phyloP scores from a whole-genome alignment of 257 asterid species.

The Fraxinus americana region DNA sequence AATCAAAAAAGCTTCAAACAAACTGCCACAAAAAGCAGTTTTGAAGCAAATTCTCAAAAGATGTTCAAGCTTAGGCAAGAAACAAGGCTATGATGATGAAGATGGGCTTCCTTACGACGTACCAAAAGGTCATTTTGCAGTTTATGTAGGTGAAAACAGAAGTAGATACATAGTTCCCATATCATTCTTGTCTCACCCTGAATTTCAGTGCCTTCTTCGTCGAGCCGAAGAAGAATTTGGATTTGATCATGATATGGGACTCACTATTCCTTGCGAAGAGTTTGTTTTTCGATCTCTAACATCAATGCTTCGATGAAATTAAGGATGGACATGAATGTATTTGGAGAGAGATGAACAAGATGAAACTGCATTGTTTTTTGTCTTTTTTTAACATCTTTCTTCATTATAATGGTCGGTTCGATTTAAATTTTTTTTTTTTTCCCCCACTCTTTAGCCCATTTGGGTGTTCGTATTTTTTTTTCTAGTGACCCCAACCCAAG shows the following conservation, averaged over 20 bases:
- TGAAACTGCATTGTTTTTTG: slow-evolving; percentile 23
- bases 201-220: slow-evolving; percentile 47
- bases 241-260: slow-evolving; percentile 52
- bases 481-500: slow-evolving; percentile 25
- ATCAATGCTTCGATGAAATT: slow-evolving; percentile 42
- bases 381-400: slow-evolving; percentile 29
- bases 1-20: slow-evolving; percentile 40
- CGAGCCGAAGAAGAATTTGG: slow-evolving; percentile 57
- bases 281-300: slow-evolving; percentile 46
- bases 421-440: background rate
- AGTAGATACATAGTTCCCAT: slow-evolving; percentile 50
- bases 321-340: background rate
- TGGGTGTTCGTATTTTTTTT: slow-evolving; percentile 9
- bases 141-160: slow-evolving; percentile 49
- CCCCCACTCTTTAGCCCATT: background rate
- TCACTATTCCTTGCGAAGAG: slow-evolving; percentile 56
- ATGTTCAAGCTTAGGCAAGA: slow-evolving; percentile 56
- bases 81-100: slow-evolving; percentile 27
- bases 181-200: slow-evolving; percentile 44
- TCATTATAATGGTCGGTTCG: background rate
- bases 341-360: slow-evolving; percentile 29
- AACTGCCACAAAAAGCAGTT: slow-evolving; percentile 38
- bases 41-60: slow-evolving; percentile 46
- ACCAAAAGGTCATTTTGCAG: slow-evolving; percentile 58
- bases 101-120: slow-evolving; percentile 46